Evolutionary conservation across 805 yeast genomes (phyloP).

Genomic region (Brettanomyces bruxellensis): DNA sequence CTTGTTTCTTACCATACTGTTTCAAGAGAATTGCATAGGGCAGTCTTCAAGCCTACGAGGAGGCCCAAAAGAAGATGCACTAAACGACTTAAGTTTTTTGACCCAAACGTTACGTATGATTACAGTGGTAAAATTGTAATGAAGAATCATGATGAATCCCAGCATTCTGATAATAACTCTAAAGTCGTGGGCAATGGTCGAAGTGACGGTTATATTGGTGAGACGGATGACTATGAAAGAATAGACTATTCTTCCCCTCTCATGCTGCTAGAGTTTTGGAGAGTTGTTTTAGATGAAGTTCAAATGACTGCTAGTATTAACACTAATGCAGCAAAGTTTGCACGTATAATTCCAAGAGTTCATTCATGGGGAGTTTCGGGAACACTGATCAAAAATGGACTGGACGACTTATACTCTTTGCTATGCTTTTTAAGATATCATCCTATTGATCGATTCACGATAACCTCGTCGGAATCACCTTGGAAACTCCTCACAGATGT

Average conservation of each 20-base stretch:
- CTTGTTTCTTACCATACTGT: constrained; percentile 69
- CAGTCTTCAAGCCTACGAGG: constrained; percentile 54
- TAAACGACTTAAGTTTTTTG: constrained; percentile 16
- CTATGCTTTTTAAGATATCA: constrained; percentile 54
- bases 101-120: constrained; percentile 3
- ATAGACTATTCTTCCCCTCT: constrained; percentile 73
- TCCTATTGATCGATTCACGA: constrained; percentile 44
- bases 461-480: constrained; percentile 12
- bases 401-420: constrained; percentile 63
- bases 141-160: neutral
- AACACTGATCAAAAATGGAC: constrained; percentile 68
- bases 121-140: neutral
- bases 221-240: constrained; percentile 18
- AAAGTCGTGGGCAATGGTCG: too few species aligned
- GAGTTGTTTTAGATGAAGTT: constrained; percentile 88
- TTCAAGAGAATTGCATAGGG: constrained; percentile 70
- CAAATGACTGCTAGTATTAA: constrained; percentile 78
- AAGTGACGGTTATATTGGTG: neutral
- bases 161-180: neutral
- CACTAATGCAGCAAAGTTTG: constrained; percentile 72
- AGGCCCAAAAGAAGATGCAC: constrained; percentile 36
- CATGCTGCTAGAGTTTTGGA: constrained; percentile 75
- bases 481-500: constrained; percentile 20
- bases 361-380: constrained; percentile 99
- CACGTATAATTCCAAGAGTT: constrained; percentile 67